Evolutionary conservation across 768 basidiomycete species (phyloP).

Genomic region (Leccinum pellstonianum): DNA sequence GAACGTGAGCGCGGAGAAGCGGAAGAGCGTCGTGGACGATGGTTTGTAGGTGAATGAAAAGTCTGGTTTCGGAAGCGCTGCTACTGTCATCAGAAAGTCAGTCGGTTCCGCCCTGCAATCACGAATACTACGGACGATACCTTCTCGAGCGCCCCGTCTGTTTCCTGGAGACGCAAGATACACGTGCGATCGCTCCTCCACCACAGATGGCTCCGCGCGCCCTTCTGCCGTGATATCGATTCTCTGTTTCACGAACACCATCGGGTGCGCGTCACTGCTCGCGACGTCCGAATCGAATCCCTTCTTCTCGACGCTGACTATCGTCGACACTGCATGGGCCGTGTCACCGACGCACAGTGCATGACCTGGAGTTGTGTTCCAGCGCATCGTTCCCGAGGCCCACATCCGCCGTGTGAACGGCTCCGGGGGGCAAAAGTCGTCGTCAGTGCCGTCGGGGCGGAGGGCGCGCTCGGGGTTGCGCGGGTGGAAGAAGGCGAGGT

Average conservation of each 20-base stretch:
- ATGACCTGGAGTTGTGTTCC: constrained; percentile 41
- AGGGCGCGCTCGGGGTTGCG: constrained; percentile 55
- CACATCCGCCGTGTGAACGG: constrained; percentile 82
- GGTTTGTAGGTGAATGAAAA: constrained; percentile 70
- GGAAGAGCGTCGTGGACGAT: constrained; percentile 70
- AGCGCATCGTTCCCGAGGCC: constrained; percentile 69
- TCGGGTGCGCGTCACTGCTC: constrained; percentile 49
- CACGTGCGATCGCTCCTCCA: constrained; percentile 69
- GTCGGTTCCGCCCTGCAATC: background rate
- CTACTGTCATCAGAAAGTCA: constrained; percentile 37
- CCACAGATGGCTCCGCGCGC: constrained; percentile 44
- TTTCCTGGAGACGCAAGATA: constrained; percentile 44
- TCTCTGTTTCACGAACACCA: constrained; percentile 72
- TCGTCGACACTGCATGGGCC: constrained; percentile 47
- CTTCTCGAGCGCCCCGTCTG: constrained; percentile 40
- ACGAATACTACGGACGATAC: constrained; percentile 29
- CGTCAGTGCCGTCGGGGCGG: constrained; percentile 70
- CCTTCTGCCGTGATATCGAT: constrained; percentile 52
- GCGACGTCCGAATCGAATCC: constrained; percentile 44
- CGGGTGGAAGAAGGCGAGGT: constrained; percentile 73
- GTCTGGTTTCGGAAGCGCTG: constrained; percentile 48
- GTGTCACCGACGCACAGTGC: constrained; percentile 54
- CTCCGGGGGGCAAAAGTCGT: constrained; percentile 66
- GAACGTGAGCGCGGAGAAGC: constrained; percentile 84
- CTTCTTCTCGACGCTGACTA: constrained; percentile 58